Evolutionary conservation across 2,329 filamentous ascomycete species (phyloP).

Genomic region (Aspergillus ochraceoroseus): DNA sequence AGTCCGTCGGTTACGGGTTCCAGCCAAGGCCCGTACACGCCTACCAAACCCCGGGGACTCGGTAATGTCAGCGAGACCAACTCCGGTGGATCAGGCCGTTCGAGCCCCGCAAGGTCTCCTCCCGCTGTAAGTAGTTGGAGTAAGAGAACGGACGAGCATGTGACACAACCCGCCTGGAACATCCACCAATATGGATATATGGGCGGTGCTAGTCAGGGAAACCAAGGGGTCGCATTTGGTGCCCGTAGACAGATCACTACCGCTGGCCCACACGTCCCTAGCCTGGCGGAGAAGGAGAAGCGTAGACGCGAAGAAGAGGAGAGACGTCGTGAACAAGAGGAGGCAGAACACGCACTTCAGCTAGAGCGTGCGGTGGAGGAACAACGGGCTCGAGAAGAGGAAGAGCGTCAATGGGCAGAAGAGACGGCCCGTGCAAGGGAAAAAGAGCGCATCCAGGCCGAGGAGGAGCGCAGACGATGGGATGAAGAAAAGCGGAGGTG

Average conservation of each 20-base stretch:
- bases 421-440: conserved; percentile 48
- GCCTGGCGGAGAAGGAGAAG: conserved; percentile 77
- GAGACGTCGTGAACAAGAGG: conserved; percentile 49
- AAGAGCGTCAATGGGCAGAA: conserved; percentile 47
- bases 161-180: conserved; percentile 90
- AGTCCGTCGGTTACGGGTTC: conserved; percentile 66
- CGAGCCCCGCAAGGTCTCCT: conserved; percentile 60
- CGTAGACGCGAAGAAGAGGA: conserved; percentile 56
- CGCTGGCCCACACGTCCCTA: conserved; percentile 72
- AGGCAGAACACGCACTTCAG: conserved; percentile 48
- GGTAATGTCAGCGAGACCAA: conserved; percentile 56
- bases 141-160: conserved; percentile 72
- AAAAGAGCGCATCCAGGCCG: conserved; percentile 44
- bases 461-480: conserved; percentile 46
- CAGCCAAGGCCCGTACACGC: conserved; percentile 45
- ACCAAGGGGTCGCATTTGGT: conserved; percentile 88
- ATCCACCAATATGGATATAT: conserved; percentile 98
- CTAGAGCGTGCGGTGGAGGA: conserved; percentile 51
- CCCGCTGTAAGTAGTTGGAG: conserved; percentile 78
- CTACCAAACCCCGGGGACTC: conserved; percentile 39
- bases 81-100: conserved; percentile 44
- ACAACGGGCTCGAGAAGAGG: conserved; percentile 42
- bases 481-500: conserved; percentile 60
- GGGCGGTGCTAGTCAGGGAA: conserved; percentile 93
- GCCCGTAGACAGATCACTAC: conserved; percentile 88